phyloP scores from a whole-genome alignment of 192 early-diverging fungal genomes.

The Coemansia brasiliensis region DNA sequence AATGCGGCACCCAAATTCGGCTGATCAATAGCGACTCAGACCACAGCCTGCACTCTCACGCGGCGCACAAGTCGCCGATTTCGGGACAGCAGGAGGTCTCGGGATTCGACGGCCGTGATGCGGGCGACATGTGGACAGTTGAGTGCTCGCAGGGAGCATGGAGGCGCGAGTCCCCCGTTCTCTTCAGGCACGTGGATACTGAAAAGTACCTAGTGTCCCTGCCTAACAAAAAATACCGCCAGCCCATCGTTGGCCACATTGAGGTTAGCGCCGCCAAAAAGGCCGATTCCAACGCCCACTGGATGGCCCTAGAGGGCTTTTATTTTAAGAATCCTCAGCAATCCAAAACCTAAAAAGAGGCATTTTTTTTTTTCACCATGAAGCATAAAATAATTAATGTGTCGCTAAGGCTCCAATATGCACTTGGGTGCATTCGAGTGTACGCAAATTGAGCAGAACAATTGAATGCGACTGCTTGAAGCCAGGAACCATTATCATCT shows the following conservation, averaged over 20 bases:
- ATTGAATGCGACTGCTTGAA: slow-evolving; percentile 69
- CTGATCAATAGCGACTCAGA: slow-evolving; percentile 48
- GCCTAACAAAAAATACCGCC: slow-evolving; percentile 41
- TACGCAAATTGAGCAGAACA: slow-evolving; percentile 78
- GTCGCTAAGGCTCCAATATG: neutral
- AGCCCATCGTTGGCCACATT: slow-evolving; percentile 48
- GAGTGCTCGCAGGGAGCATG: slow-evolving; percentile 32
- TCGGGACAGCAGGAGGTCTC: slow-evolving; percentile 50
- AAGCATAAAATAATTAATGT: no score
- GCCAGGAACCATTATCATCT: slow-evolving; percentile 74
- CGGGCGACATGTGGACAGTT: slow-evolving; percentile 47
- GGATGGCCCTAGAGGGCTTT: slow-evolving; percentile 48
- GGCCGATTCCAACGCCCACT: slow-evolving; percentile 41
- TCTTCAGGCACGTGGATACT: slow-evolving; percentile 41
- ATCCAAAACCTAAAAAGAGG: no score
- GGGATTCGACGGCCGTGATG: slow-evolving; percentile 48
- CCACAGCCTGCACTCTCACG: slow-evolving; percentile 50
- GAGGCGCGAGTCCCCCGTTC: slow-evolving; percentile 29
- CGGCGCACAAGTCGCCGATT: slow-evolving; percentile 40
- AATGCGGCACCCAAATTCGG: slow-evolving; percentile 21
- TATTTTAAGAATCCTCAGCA: slow-evolving; percentile 14
- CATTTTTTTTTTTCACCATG: no score
- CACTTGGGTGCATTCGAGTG: slow-evolving; percentile 54
- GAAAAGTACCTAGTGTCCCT: slow-evolving; percentile 35
- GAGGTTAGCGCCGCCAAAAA: slow-evolving; percentile 45